A percentile compares a stretch with the other conserved stretches of the same genome.
phyloP scores from a whole-genome alignment of 2,329 filamentous ascomycete species.

The Chaetomium globosum region DNA sequence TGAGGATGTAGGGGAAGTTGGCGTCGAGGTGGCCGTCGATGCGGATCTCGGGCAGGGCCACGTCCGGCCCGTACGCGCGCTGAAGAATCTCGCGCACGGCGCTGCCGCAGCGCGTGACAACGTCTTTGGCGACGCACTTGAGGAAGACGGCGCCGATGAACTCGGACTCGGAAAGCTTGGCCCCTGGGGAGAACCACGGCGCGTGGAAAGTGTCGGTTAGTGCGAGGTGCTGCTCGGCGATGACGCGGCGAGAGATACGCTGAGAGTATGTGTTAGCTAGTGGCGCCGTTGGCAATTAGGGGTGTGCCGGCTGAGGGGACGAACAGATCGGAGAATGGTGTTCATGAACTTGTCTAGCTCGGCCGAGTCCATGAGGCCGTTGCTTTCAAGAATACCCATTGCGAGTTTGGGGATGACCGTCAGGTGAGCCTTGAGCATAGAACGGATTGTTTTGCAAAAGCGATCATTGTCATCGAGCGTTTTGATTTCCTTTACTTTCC shows the following conservation, averaged over 20 bases:
- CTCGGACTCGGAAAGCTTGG: conserved; percentile 71
- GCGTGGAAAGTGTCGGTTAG: conserved; percentile 93
- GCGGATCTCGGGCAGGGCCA: conserved; percentile 75
- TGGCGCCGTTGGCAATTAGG: background rate
- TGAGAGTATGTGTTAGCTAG: conserved; percentile 42
- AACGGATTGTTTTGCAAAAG: conserved; percentile 78
- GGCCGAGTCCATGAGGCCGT: conserved; percentile 75
- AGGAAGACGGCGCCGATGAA: conserved; percentile 96
- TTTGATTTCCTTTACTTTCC: conserved; percentile 80
- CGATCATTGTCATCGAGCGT: conserved; percentile 85
- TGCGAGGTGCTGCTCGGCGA: conserved; percentile 94
- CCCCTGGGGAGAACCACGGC: conserved; percentile 83
- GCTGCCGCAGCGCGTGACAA: conserved; percentile 79
- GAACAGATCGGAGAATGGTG: conserved; percentile 82
- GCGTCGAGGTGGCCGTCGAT: conserved; percentile 84
- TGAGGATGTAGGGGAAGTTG: conserved; percentile 94
- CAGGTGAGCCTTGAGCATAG: conserved; percentile 82
- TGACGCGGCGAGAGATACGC: conserved; percentile 93
- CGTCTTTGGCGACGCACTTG: conserved; percentile 86
- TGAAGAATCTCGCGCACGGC: conserved; percentile 74
- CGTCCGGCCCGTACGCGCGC: conserved; percentile 71
- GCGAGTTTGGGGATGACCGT: conserved; percentile 92
- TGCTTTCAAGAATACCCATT: conserved; percentile 91
- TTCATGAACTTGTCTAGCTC: conserved; percentile 95
- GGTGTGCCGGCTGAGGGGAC: conserved; percentile 38